Evolutionary conservation across 192 early-diverging fungal genomes (phyloP).

Genomic region (Coemansia guatemalensis): DNA sequence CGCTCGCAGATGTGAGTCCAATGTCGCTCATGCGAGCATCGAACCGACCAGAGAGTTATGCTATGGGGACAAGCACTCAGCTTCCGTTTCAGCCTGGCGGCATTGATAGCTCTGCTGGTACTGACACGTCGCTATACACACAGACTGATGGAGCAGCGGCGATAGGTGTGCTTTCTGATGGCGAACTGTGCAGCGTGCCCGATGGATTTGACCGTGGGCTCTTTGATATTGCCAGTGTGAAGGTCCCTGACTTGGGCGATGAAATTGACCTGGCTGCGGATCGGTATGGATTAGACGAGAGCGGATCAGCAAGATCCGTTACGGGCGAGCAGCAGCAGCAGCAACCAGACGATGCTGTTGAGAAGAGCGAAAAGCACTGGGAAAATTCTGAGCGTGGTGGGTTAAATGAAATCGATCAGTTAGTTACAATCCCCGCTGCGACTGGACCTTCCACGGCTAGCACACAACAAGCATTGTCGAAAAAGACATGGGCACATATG

Average conservation of each 20-base stretch:
- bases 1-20: conserved; percentile 13
- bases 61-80: conserved; percentile 29
- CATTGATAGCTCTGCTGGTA: conserved; percentile 6
- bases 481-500: conserved; percentile 87
- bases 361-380: neutral
- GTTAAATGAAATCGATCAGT: conserved; percentile 17
- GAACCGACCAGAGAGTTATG: conserved; percentile 31
- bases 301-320: neutral
- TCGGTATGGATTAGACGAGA: conserved; percentile 16
- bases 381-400: neutral
- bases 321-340: neutral
- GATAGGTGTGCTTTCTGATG: neutral
- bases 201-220: conserved; percentile 49
- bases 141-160: neutral
- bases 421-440: neutral
- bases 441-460: neutral
- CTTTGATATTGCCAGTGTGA: conserved; percentile 15
- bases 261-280: conserved; percentile 26
- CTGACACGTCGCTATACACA: neutral
- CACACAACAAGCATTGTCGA: conserved; percentile 8
- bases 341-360: neutral
- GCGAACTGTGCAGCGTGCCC: conserved; percentile 33
- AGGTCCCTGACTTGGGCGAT: conserved; percentile 1
- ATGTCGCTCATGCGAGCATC: conserved; percentile 40
- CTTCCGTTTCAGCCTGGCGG: conserved; percentile 50